phyloP scores from a whole-genome alignment of 2,329 filamentous ascomycete genomes.

The Aspergillus floridensis region DNA sequence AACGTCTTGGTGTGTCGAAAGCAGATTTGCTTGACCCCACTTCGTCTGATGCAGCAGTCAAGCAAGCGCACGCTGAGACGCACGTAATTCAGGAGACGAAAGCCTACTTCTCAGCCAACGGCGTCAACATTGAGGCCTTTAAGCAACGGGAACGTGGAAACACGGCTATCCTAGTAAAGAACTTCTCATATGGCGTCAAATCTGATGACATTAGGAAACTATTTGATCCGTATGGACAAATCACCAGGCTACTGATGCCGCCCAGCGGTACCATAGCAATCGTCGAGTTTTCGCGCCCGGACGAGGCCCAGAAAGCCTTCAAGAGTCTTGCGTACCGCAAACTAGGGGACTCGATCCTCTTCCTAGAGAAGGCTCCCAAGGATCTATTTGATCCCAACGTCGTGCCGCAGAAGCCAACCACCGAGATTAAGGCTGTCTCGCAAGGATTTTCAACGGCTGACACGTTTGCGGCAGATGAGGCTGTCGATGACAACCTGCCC shows the following conservation, averaged over 20 bases:
- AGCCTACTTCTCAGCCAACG: constrained; percentile 80
- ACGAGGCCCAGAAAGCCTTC: constrained; percentile 81
- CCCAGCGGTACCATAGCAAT: constrained; percentile 91
- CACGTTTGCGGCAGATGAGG: constrained; percentile 43
- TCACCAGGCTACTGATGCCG: constrained; percentile 83
- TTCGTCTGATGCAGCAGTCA: constrained; percentile 87
- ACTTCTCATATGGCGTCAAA: constrained; percentile 82
- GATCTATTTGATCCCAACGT: constrained; percentile 62
- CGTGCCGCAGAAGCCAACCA: constrained; percentile 29
- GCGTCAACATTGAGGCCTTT: constrained; percentile 89
- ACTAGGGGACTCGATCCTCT: constrained; percentile 85
- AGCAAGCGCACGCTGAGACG: constrained; percentile 95
- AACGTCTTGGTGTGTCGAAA: constrained; percentile 84
- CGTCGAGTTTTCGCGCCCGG: constrained; percentile 76
- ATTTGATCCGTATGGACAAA: constrained; percentile 81
- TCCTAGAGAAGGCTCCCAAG: constrained; percentile 89
- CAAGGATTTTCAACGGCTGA: constrained; percentile 44
- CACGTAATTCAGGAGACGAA: constrained; percentile 96
- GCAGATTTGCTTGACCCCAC: constrained; percentile 92
- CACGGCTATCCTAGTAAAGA: constrained; percentile 86
- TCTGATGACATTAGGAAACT: constrained; percentile 73
- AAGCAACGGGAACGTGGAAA: constrained; percentile 82
- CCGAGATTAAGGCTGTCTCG: constrained; percentile 33
- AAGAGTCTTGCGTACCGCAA: constrained; percentile 81
- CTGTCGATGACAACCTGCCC: constrained; percentile 45